Percentiles rank a stretch among this genome's conserved stretches.
These are phyloP conservation scores for Sorghum bicolor DNA, from an alignment of 176 grass and related monocot genomes.

Conservation along the genomic window DNA sequence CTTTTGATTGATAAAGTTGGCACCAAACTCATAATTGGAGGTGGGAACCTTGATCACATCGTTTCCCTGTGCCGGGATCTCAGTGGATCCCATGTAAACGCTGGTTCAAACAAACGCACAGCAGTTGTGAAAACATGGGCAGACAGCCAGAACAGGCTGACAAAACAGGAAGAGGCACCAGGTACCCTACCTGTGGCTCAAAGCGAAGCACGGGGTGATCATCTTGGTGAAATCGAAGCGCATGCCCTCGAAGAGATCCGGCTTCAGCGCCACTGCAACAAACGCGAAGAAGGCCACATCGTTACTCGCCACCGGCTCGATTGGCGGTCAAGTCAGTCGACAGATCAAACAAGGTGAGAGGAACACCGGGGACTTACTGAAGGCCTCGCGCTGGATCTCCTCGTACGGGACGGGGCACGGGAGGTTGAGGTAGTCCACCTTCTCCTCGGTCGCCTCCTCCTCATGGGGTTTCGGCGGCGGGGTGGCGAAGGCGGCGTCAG, in stretches of 20 bases:
- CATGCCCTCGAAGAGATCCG: slow-evolving; percentile 57
- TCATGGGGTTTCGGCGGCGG: background rate
- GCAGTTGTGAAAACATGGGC: background rate
- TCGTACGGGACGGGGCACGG: slow-evolving; percentile 59
- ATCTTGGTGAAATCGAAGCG: slow-evolving; percentile 46
- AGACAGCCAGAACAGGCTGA: background rate
- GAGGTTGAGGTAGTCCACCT: slow-evolving; percentile 83
- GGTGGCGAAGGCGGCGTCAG: background rate
- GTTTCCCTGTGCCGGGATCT: slow-evolving; percentile 46
- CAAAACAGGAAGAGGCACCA: background rate
- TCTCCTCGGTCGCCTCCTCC: slow-evolving; percentile 36
- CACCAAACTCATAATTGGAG: slow-evolving; percentile 65
- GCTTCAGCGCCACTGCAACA: slow-evolving; percentile 56
- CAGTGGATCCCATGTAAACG: slow-evolving; percentile 50
- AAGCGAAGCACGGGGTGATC: slow-evolving; percentile 50
- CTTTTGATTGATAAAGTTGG: slow-evolving; percentile 58
- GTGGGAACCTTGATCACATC: slow-evolving; percentile 62
- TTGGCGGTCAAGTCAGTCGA: background rate
- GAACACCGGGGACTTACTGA: slow-evolving; percentile 37
- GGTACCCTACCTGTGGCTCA: slow-evolving; percentile 54
- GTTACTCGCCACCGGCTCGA: background rate
- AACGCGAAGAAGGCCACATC: slow-evolving; percentile 2
- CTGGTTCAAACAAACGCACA: slow-evolving; percentile 27
- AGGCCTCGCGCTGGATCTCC: slow-evolving; percentile 60
- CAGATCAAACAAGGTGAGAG: background rate